Base-by-base conservation (phyloP, 306 rosid species). In the Medicago ruthenica region DNA sequence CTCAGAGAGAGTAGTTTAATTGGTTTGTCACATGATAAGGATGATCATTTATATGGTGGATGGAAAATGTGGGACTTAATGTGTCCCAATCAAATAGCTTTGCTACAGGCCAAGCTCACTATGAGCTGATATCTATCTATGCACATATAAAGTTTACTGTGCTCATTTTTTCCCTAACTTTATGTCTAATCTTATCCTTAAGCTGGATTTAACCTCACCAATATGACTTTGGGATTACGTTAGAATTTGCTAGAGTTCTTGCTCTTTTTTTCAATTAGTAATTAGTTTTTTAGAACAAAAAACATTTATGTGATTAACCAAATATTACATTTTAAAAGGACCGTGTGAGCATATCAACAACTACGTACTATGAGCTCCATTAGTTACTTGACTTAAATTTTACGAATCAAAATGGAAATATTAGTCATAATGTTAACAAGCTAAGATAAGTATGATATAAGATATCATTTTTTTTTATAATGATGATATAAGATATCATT, bases 41-140 rank as follows among this genome's bases (percentile, higher is more conserved):
- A 34, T 71, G 48, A 75, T 57, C 47, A 66, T 68, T 66, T 66
- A 16, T 44, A 27, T 22, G 67, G 50, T 74, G 37, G 77, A 50
- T 13, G 21, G 18, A 70, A 83, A 73, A 66, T 21, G 20, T 2
- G 54, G 54, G 68, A 34, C 50, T 71, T 62, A 18, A 47, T 50
- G 22, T 63, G 73, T 64, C 65, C 53, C 17, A 50, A 50, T 18
- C 65, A 40, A 61, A 60, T 75, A 24, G 41, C 47, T 47, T 11
- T 47, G 14, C 5, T 44, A 9, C 1, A 40, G 9, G 47, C 34
- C 34, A 27, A 27, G 50, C n/a, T 44, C 50, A 44, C 3, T 27
- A 27, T 27, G 34, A 27, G 34, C 36, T 31, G 36, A 31, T 31
- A 31, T 4, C 36, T 31, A 31, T 31, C 36, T 31, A 31, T 31